Base-by-base conservation (phyloP, 2,329 filamentous ascomycete genomes). In the Talaromyces sp. region DNA sequence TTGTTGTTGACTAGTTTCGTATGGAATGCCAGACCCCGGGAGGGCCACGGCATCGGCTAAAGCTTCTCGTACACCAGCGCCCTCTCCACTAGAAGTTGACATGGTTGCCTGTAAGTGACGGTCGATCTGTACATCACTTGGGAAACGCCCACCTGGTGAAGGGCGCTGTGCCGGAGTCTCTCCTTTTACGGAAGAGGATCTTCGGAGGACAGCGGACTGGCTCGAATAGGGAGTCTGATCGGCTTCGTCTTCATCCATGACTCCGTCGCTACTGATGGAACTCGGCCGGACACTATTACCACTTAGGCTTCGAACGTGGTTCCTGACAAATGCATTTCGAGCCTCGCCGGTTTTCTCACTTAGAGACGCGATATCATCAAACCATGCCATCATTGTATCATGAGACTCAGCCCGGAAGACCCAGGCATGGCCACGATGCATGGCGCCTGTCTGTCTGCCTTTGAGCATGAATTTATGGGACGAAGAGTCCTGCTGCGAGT, bases 401-500 rank as follows among this genome's bases (percentile, higher is more conserved):
- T 96, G 83, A 2, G 85, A 85, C 73, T 89, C 87, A 24, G 87
- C 87, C 62, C 87, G 83, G 79, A 89, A 89, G 10, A 89, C 86
- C 87, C 87, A 89, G 45, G 86, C 86, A 73, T 89, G 87, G 39
- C 87, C 87, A 68, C 93, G 91, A 78, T 98, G 95, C 88, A 98
- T 92, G 3, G 90, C 83, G 61, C 95, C 94, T 4, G 93, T 95
- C 79, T 98, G 94, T 66, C 93, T 90, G 52, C 95, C 95, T 79
- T 98, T 99, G 73, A 99, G 88, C 77, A 97, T 92, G 77, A 99
- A 99, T 77, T 99, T 99, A 82, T 97, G 94, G 47, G 93, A 97
- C 13, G 90, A 91, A 13, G 92, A 93, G 58, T 87, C 89, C 66
- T 88, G 87, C 66, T 88, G 86, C 10, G 94, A 97, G 75, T 96